Conservation (phyloP, 805 yeast species). For the Saccharomycopsis schoenii region DNA sequence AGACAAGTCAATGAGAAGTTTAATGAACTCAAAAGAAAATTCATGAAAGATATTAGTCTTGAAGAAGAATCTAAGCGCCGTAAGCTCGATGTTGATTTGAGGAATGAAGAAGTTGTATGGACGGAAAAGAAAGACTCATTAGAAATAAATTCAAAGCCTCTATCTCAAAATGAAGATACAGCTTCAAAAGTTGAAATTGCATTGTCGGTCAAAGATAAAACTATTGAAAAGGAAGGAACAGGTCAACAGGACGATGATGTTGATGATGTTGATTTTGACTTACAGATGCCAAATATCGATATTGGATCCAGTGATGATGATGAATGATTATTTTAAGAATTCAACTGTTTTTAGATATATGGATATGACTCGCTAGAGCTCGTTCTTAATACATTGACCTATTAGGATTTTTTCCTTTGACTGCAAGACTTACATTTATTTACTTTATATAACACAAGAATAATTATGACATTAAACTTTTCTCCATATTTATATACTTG, state of each 20-base stretch:
- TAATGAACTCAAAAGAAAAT: not conserved
- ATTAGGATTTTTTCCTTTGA: not conserved
- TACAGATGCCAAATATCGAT: slow-evolving; percentile 18
- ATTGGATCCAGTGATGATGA: slow-evolving; percentile 18
- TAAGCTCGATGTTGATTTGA: slow-evolving; percentile 1
- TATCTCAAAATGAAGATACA: not conserved
- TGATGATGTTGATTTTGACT: slow-evolving; percentile 13
- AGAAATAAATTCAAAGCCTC: not conserved
- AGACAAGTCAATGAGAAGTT: slow-evolving; percentile 1
- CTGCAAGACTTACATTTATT: not conserved
- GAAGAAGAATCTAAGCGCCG: not conserved
- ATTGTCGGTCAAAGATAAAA: not conserved
- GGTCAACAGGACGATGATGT: not conserved
- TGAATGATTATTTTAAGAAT: not conserved
- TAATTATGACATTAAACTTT: not conserved
- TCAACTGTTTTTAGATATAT: too few relatives aligned
- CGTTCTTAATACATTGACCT: too few relatives aligned
- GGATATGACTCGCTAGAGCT: too few relatives aligned
- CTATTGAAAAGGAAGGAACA: not conserved
- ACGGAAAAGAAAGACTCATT: not conserved
- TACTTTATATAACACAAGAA: too few relatives aligned
- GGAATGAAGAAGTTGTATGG: slow-evolving; percentile 7
- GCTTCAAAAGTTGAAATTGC: not conserved
- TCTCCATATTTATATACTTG: not conserved
- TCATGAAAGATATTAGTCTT: not conserved